phyloP scores from a whole-genome alignment of 768 basidiomycete genomes.

The Suillus subluteus region DNA sequence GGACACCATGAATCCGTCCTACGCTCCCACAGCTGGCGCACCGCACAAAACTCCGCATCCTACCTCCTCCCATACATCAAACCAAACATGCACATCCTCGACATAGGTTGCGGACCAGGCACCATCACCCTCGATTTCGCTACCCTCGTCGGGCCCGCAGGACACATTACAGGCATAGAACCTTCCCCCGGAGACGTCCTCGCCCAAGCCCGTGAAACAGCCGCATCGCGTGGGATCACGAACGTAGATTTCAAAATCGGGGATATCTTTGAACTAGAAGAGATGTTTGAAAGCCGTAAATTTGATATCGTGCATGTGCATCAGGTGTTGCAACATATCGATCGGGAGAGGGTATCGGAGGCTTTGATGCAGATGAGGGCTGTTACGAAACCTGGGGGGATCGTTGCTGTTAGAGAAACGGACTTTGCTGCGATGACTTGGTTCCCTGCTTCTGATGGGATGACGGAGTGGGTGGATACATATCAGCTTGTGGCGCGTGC shows the following conservation, averaged over 20 bases:
- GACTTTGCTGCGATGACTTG: constrained; percentile 39
- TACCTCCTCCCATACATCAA: constrained; percentile 43
- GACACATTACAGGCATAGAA: constrained; percentile 49
- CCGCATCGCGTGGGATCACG: constrained; percentile 28
- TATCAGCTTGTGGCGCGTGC: constrained; percentile 27
- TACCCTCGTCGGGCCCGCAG: constrained; percentile 37
- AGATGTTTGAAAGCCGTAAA: constrained; percentile 33
- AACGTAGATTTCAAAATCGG: constrained; percentile 46
- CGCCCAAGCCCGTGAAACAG: constrained; percentile 35
- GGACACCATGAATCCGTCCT: constrained; percentile 39
- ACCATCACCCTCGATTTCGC: constrained; percentile 53
- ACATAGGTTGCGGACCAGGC: constrained; percentile 57
- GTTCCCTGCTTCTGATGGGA: constrained; percentile 39
- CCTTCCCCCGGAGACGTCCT: constrained; percentile 35
- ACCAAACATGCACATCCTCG: constrained; percentile 46
- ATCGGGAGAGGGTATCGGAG: constrained; percentile 36
- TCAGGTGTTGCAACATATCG: constrained; percentile 53
- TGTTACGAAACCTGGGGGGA: constrained; percentile 48
- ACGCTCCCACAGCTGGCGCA: constrained; percentile 40
- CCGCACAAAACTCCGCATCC: constrained; percentile 44
- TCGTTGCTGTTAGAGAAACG: constrained; percentile 49
- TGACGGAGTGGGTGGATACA: constrained; percentile 29
- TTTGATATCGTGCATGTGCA: constrained; percentile 57
- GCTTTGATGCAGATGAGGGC: constrained; percentile 51
- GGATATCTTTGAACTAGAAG: constrained; percentile 41